phyloP scores from a whole-genome alignment of 192 early-diverging fungal species.

The Backusella luteola region DNA sequence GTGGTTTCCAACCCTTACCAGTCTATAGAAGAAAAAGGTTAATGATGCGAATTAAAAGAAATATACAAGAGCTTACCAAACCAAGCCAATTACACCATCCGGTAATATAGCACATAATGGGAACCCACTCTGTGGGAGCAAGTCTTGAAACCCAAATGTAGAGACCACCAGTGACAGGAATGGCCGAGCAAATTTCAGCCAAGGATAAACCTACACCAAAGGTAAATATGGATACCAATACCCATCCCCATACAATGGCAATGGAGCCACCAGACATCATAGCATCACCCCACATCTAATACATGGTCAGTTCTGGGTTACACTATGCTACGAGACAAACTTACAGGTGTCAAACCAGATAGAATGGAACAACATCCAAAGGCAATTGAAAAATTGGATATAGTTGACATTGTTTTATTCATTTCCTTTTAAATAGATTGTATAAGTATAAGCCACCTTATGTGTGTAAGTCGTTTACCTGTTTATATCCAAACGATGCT shows the following conservation, averaged over 20 bases:
- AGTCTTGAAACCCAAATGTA: conserved; percentile 56
- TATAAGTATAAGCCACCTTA: not conserved
- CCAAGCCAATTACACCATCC: conserved; percentile 58
- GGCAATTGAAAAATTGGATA: conserved; percentile 52
- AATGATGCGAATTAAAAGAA: not conserved
- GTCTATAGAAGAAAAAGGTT: not conserved
- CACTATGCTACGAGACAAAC: not conserved
- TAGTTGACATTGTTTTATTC: conserved; percentile 47
- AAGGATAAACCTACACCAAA: conserved; percentile 47
- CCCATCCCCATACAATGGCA: conserved; percentile 50
- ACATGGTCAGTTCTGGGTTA: not conserved
- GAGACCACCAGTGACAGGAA: conserved; percentile 48
- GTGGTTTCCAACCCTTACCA: not conserved
- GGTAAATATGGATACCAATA: conserved; percentile 50
- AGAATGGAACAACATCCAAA: conserved; percentile 54
- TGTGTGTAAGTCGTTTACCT: conserved; percentile 17
- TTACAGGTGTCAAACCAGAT: conserved; percentile 53
- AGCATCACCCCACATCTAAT: conserved; percentile 46
- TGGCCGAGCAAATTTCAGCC: conserved; percentile 54
- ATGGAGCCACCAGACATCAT: conserved; percentile 50
- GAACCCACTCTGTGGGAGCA: conserved; percentile 45
- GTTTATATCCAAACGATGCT: conserved; percentile 41
- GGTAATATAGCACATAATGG: conserved; percentile 52
- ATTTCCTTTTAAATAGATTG: conserved; percentile 37
- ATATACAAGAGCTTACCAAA: conserved; percentile 16